Base-by-base conservation (phyloP, 78 protist genomes). In the Anaeramoeba flamelloides region DNA sequence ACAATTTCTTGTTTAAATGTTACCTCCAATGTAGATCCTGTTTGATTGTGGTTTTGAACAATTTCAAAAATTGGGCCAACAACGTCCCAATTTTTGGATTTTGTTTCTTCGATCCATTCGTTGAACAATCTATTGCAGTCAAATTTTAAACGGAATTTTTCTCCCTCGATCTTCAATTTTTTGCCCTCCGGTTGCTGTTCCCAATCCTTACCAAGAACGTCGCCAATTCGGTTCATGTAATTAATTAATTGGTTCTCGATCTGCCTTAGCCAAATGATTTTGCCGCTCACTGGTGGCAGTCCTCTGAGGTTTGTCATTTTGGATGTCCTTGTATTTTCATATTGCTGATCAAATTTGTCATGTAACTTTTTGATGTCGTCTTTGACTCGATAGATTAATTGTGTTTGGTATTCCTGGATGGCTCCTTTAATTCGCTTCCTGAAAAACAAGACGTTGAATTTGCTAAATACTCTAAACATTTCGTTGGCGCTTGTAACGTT, bases 181-280 rank as follows among this genome's bases (percentile, higher is more conserved):
- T 78, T 78, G 36, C 95, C 95, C 34, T 92, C 92, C 0, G 83
- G 77, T 74, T 90, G 86, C 22, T 82, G 31, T 40, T 88, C 91
- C 96, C 96, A 92, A 40, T 87, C 85, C 38, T 74, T 79, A 75
- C 96, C 96, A 0, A 92, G 83, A 31, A 94, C 98, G 37, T 84
- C 88, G 79, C 90, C 91, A 8, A 93, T 88, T 34, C 98, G 83
- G n/a, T 82, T 65, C 91, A 89, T 85, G 74, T 87, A 90, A 38
- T 88, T 83, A 38, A 82, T 84, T 36, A 94, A 84, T 87, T 93
- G 95, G 38, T 89, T 87, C 39, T 89, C 94, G 3, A 93, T 82
- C 84, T 90, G 94, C 41, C 83, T 82, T 30, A 89, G 90, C 98
- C 98, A 94, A 40, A 92, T 82, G 69, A 53, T 53, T 53, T 53